phyloP scores from a whole-genome alignment of 257 asterid species.

The Lycium ferocissimum region DNA sequence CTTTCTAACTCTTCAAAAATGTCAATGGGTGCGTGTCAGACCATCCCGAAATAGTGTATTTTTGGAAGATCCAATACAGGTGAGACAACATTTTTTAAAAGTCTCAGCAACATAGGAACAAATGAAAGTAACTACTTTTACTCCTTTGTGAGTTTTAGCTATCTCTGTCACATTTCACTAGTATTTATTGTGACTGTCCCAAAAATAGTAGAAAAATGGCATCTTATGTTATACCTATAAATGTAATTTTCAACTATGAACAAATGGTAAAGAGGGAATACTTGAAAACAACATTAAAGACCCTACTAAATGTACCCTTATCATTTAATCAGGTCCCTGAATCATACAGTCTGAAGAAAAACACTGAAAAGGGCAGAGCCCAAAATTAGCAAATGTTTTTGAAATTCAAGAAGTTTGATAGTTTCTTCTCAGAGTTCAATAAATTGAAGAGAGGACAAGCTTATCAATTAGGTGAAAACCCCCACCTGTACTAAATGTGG shows the following conservation, averaged over 20 bases:
- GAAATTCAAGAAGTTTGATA: slow-evolving; percentile 17
- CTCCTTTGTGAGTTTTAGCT: not conserved
- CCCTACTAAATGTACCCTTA: slow-evolving; percentile 27
- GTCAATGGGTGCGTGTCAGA: not conserved
- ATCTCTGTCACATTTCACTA: not conserved
- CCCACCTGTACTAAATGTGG: slow-evolving; percentile 19
- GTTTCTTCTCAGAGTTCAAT: slow-evolving; percentile 14
- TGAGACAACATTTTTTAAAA: too few species aligned
- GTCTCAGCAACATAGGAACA: not conserved
- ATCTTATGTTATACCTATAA: not conserved
- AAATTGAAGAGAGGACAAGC: not conserved
- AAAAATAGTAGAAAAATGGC: not conserved
- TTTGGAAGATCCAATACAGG: too few species aligned
- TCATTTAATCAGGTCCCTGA: slow-evolving; percentile 13
- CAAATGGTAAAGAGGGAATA: not conserved
- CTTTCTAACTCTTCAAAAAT: not conserved
- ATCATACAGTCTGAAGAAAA: slow-evolving; percentile 16
- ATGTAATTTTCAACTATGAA: not conserved
- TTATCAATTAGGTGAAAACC: not conserved
- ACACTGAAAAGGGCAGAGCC: not conserved
- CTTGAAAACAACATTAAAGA: slow-evolving; percentile 21
- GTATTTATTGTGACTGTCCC: not conserved
- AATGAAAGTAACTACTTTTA: not conserved
- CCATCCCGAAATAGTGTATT: not conserved
- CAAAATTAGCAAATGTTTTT: slow-evolving; percentile 18